Percentiles rank a stretch among this genome's conserved stretches.
Evolutionary conservation across 768 basidiomycete genomes (phyloP).

Genomic region (Boletus bicolor): DNA sequence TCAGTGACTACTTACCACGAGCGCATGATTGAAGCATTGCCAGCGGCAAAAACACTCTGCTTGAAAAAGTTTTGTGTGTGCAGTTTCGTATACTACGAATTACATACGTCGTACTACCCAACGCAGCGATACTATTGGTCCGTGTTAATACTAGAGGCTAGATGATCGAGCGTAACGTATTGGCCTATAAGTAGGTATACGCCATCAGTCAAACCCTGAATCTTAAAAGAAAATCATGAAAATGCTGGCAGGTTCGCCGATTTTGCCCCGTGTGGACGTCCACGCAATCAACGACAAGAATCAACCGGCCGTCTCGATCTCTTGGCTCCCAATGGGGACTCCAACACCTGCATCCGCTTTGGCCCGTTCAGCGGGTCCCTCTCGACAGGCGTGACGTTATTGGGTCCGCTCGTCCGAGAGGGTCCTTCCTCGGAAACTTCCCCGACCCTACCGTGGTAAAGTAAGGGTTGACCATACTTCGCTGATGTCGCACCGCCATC

Average conservation of each 20-base stretch:
- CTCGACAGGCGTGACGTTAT: slow-evolving; percentile 57
- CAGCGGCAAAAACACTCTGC: not conserved
- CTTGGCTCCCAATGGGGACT: slow-evolving; percentile 31
- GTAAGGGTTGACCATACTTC: slow-evolving; percentile 6
- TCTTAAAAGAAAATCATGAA: not conserved
- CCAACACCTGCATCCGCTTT: slow-evolving; percentile 25
- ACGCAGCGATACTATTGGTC: not conserved
- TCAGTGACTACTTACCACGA: not conserved
- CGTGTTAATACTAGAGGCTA: slow-evolving; percentile 3
- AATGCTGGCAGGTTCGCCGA: not conserved
- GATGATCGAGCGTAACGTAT: not conserved
- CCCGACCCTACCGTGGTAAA: slow-evolving; percentile 18
- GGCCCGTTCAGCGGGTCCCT: slow-evolving; percentile 27
- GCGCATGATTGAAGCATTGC: not conserved
- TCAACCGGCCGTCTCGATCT: slow-evolving; percentile 21
- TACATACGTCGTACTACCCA: slow-evolving; percentile 8
- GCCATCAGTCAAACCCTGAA: not conserved
- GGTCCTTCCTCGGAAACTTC: slow-evolving; percentile 19
- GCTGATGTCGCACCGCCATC: slow-evolving; percentile 14
- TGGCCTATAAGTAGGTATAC: too few species aligned
- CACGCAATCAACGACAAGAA: slow-evolving; percentile 5
- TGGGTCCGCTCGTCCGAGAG: slow-evolving; percentile 15
- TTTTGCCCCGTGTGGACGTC: not conserved
- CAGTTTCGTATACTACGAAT: not conserved
- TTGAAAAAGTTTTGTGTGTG: not conserved